Evolutionary conservation across 768 basidiomycete genomes (phyloP).

Genomic region (Trametes gibbosa): DNA sequence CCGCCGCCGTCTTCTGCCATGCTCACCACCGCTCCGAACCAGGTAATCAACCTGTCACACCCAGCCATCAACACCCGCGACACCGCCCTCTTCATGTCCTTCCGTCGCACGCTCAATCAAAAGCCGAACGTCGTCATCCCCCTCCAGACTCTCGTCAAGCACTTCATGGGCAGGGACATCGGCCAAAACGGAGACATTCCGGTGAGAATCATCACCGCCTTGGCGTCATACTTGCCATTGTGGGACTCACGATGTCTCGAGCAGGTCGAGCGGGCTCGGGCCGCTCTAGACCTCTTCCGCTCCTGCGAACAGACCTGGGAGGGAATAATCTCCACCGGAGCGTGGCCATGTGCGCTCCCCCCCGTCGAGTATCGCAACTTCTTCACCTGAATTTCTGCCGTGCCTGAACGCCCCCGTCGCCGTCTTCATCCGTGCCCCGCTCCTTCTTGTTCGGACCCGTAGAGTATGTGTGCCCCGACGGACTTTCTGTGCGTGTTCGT

Average conservation of each 20-base stretch:
- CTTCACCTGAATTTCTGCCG: conserved; percentile 21
- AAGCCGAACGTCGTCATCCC: conserved; percentile 33
- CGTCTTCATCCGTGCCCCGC: background rate
- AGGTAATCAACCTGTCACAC: conserved; percentile 53
- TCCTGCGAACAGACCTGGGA: conserved; percentile 51
- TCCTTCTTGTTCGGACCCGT: background rate
- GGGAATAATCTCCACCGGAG: conserved; percentile 38
- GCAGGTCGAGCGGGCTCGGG: conserved; percentile 47
- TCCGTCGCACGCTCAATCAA: conserved; percentile 42
- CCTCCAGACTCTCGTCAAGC: conserved; percentile 40
- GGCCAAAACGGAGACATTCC: conserved; percentile 38
- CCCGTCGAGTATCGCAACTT: conserved; percentile 23
- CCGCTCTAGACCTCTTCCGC: conserved; percentile 51
- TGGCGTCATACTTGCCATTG: background rate
- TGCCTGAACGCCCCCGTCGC: background rate
- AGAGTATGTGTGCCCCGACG: background rate
- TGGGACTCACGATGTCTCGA: conserved; percentile 9
- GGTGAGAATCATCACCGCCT: conserved; percentile 32
- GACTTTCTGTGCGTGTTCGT: background rate
- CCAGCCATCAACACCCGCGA: conserved; percentile 54
- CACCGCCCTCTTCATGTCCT: conserved; percentile 49
- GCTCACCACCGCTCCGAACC: conserved; percentile 6
- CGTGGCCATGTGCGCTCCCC: conserved; percentile 49
- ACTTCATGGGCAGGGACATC: conserved; percentile 45
- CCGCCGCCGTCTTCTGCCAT: background rate